Evolutionary conservation across 148 eudicot species (phyloP), one percentile per base, ranked within the genome.

Genomic region (Diospyros kaki): DNA sequence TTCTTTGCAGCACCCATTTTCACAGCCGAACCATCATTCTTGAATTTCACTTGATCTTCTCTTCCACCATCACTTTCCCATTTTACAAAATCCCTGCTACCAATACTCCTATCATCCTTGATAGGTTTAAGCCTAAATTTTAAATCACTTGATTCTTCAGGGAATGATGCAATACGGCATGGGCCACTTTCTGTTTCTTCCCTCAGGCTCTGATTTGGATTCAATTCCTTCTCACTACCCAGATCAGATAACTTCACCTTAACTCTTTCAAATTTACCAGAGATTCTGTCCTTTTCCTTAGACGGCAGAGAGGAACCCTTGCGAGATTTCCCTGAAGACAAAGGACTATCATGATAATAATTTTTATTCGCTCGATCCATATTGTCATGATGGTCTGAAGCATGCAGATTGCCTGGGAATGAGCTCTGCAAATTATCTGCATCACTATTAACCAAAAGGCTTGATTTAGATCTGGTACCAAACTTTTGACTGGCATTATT

Each of bases 261-360:
- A 56, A 69, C 65, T 64, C 81, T 73, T 61, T 74, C 71, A 71
- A 58, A 38, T 56, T 50, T 59, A 53, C 52, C 64, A 17, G 68
- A 76, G 60, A 40, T 70, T 67, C 52, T 73, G 7, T 78, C 64
- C 40, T 58, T 85, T 39, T 78, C 86, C 71, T 73, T 76, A 42
- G 76, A 51, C 66, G 39, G 79, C 66, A 64, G 50, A 68, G 75
- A 58, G 62, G 77, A 75, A 58, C 28, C 70, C 51, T 67, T 77
- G 13, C 46, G 71, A 54, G 84, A 65, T 75, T 73, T 75, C 58
- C 61, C 71, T 10, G 17, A 56, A 48, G 73, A 6, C 12, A 59
- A 39, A 50, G 64, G 64, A 53, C 39, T 53, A 28, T 61, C 68
- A 51, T 52, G 66, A 69, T 42, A 7, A 76, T 40, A 39, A 40